Conservation (phyloP, 208 protist species). For the Trichomonas tenax region DNA sequence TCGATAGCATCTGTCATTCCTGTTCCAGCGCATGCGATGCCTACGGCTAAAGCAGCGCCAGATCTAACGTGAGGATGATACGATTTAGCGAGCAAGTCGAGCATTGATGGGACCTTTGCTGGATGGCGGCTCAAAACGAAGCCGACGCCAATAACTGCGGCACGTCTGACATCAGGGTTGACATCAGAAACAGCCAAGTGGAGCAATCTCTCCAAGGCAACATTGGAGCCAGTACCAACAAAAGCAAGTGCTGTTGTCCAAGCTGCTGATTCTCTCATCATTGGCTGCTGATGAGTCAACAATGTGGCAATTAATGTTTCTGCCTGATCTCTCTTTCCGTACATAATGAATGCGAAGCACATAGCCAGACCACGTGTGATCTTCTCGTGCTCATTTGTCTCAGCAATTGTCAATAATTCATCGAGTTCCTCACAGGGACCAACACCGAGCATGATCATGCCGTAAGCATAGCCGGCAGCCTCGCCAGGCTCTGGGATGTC, state of each 20-base stretch:
- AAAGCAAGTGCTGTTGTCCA: slow-evolving; percentile 87
- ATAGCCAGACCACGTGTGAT: slow-evolving; percentile 89
- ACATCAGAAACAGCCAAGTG: slow-evolving; percentile 89
- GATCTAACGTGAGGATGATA: slow-evolving; percentile 92
- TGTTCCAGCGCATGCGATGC: slow-evolving; percentile 80
- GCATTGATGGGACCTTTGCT: slow-evolving; percentile 56
- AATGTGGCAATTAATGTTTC: slow-evolving; percentile 71
- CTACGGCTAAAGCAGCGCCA: slow-evolving; percentile 83
- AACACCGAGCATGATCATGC: neutral
- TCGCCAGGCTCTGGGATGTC: neutral
- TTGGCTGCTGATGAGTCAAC: slow-evolving; percentile 24
- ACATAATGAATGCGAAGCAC: slow-evolving; percentile 80
- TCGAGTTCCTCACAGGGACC: neutral
- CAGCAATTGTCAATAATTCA: slow-evolving; percentile 31
- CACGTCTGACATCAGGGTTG: slow-evolving; percentile 89
- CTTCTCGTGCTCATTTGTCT: slow-evolving; percentile 97
- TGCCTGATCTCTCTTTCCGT: slow-evolving; percentile 79
- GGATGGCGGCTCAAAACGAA: slow-evolving; percentile 69
- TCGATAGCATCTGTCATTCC: slow-evolving; percentile 47
- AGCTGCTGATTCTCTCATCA: slow-evolving; percentile 66
- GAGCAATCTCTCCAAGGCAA: slow-evolving; percentile 75
- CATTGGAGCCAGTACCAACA: slow-evolving; percentile 65
- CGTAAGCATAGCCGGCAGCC: neutral
- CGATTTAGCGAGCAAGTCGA: slow-evolving; percentile 61
- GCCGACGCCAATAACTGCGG: slow-evolving; percentile 85